Evolutionary conservation across 2,329 filamentous ascomycete species (phyloP).

Genomic region (Metarhizium humberi): DNA sequence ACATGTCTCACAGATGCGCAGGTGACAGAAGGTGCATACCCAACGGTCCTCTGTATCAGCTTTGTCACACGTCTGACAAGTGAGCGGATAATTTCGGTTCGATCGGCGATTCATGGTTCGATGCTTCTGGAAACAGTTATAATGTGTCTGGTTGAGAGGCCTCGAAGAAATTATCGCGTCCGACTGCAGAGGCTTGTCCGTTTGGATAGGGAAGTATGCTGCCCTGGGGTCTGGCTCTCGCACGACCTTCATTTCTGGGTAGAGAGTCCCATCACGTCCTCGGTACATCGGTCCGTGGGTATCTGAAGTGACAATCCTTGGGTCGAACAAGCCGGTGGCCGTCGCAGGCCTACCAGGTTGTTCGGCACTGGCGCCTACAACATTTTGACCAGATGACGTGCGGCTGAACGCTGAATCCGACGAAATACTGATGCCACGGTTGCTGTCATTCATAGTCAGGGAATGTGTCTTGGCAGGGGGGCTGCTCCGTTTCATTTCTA

Average conservation of each 20-base stretch:
- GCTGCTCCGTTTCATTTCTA: conserved; percentile 9
- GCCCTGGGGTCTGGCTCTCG: conserved; percentile 26
- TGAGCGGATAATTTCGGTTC: conserved; percentile 40
- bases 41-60: conserved; percentile 35
- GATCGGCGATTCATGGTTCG: conserved; percentile 35
- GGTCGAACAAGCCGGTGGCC: conserved; percentile 15
- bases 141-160: conserved; percentile 34
- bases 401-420: not conserved
- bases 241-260: conserved; percentile 29
- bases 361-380: not conserved
- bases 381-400: not conserved
- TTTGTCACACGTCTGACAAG: conserved; percentile 43
- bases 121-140: conserved; percentile 39
- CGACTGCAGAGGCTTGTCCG: conserved; percentile 16
- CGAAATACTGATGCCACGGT: conserved; percentile 6
- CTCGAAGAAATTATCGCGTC: conserved; percentile 31
- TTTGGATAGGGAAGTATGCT: conserved; percentile 27
- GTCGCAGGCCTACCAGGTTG: conserved; percentile 9
- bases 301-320: conserved; percentile 23
- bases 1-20: conserved; percentile 43
- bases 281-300: conserved; percentile 24
- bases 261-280: conserved; percentile 29
- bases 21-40: conserved; percentile 39
- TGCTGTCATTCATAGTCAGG: conserved; percentile 13
- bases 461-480: not conserved